Evolutionary conservation across 257 asterid species (phyloP), one percentile per base, ranked within the genome.

Genomic region (Capsicum baccatum): DNA sequence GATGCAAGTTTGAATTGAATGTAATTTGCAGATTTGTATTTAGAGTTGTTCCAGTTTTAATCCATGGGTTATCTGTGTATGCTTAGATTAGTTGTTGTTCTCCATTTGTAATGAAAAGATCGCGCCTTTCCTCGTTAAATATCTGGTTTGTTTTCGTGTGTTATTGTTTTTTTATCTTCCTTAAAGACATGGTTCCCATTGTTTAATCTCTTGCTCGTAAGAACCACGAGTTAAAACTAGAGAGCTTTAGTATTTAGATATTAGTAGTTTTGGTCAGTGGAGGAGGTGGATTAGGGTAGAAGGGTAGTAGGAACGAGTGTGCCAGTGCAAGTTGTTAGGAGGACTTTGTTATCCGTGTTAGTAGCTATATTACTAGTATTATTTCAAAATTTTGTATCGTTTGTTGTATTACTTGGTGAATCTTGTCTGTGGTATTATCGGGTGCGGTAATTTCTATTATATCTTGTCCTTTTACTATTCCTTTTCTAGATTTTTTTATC

Each of bases 111-210:
- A 47, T 50, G 19, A 50, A 14, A 50, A 74, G 62, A 19, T 21
- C 21, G 44, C 21, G 58, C n/a, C 42, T 73, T 73, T 11, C 60
- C 60, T 73, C 10, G 37, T 44, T 37, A 47, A 47, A n/a, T 26
- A 47, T 73, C 42, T 47, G 58, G 10, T 12, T 67, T 7, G 17
- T 12, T 67, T 7, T 67, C 6, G 11, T 6, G 50, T 67, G 50
- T 67, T 67, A 8, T 71, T n/a, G 9, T 71, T 71, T 26, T 26
- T 26, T 26, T 26, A 26, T 26, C 33, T 26, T 26, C 2, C 33
- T 26, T 71, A 69, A 69, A 9, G 79, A 47, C 58, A 44, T 47
- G 17, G 79, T 71, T 39, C 57, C n/a, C 80, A 19, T 74, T 50
- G 78, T 73, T 44, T 50, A 6, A 13, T 50, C 81, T 21, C 62